phyloP scores from a whole-genome alignment of 176 grass and related monocot genomes.

The Paspalum vaginatum region DNA sequence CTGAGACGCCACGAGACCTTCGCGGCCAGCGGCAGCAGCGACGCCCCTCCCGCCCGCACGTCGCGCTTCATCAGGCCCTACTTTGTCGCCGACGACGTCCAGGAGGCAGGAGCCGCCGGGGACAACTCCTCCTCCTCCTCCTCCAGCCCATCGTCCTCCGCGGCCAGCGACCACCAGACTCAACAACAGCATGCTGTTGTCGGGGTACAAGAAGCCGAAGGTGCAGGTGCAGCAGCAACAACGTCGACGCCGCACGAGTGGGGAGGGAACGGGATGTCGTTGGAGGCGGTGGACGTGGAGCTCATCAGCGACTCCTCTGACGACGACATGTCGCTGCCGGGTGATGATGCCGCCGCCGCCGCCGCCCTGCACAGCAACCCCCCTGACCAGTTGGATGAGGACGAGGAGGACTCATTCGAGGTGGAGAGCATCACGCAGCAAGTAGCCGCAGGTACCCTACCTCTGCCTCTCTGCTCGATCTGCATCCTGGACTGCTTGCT shows the following conservation, averaged over 20 bases:
- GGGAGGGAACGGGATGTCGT: not conserved
- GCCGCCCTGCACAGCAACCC: not conserved
- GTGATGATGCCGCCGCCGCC: not conserved
- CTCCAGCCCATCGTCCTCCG: constrained; percentile 18
- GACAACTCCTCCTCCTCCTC: not conserved
- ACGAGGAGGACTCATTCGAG: constrained; percentile 44
- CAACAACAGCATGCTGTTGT: not conserved
- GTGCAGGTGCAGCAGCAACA: not conserved
- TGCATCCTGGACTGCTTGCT: not conserved
- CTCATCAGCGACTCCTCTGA: constrained; percentile 54
- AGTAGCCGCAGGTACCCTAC: constrained; percentile 29
- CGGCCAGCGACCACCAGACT: constrained; percentile 15
- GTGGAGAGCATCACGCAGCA: constrained; percentile 47
- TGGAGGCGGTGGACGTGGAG: constrained; percentile 43
- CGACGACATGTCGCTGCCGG: constrained; percentile 39
- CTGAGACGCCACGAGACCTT: constrained; percentile 67
- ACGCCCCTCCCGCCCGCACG: not conserved
- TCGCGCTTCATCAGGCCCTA: constrained; percentile 58
- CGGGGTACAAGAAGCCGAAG: not conserved
- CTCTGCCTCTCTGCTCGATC: not conserved
- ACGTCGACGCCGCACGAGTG: no score
- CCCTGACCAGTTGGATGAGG: constrained; percentile 16
- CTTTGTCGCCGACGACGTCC: constrained; percentile 45
- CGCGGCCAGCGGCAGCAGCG: constrained; percentile 16
- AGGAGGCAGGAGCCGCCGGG: not conserved